Conservation (phyloP, 441 rosid genomes). For the Rhodomyrtus psidioides region DNA sequence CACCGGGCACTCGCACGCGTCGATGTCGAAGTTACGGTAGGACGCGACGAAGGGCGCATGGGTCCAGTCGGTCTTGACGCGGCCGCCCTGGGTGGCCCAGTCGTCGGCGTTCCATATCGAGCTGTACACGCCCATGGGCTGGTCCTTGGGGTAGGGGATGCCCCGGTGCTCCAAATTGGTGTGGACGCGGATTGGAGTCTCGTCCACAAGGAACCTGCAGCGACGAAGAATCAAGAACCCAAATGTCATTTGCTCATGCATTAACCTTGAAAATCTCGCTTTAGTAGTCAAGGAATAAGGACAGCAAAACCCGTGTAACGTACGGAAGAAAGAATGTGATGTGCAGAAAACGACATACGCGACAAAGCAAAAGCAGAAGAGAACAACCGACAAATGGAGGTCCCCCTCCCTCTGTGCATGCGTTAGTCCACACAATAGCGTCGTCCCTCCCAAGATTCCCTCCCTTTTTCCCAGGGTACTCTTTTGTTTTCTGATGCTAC, state of each 20-base stretch:
- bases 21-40: slow-evolving; percentile 72
- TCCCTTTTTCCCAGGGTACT: neutral
- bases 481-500: neutral
- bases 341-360: neutral
- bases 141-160: slow-evolving; percentile 81
- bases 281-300: neutral
- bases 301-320: neutral
- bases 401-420: neutral
- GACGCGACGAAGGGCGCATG: slow-evolving; percentile 93
- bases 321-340: neutral
- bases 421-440: neutral
- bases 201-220: slow-evolving; percentile 77
- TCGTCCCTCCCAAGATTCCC: neutral
- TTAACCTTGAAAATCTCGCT: neutral
- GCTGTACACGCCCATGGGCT: slow-evolving; percentile 93
- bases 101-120: slow-evolving; percentile 99
- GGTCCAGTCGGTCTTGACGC: slow-evolving; percentile 87
- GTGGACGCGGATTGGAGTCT: slow-evolving; percentile 72
- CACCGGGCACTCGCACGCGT: slow-evolving; percentile 62
- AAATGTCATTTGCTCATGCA: neutral
- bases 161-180: slow-evolving; percentile 81
- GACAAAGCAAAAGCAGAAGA: neutral
- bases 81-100: slow-evolving; percentile 98
- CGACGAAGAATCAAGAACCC: neutral
- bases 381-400: neutral